Conservation (phyloP, 2,329 filamentous ascomycete species). For the Phyllosticta capitalensis region DNA sequence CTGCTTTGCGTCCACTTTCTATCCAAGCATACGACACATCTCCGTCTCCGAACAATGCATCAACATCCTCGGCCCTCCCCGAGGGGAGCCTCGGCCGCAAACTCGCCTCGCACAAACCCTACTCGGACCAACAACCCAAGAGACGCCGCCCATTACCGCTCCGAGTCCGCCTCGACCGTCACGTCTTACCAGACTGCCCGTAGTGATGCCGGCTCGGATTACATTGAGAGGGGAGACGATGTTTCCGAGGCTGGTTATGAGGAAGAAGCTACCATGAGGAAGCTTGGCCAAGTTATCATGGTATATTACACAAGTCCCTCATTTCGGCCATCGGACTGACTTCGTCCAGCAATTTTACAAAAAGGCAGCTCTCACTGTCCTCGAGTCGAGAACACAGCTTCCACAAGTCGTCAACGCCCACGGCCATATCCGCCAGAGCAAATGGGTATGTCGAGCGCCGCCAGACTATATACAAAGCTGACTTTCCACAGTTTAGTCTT, state of each 20-base stretch:
- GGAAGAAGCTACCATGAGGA: constrained; percentile 35
- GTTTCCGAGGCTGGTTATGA: constrained; percentile 35
- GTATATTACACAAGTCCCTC: constrained; percentile 37
- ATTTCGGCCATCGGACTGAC: constrained; percentile 17
- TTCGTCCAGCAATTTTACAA: constrained; percentile 70
- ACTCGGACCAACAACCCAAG: constrained; percentile 61
- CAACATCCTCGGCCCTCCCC: constrained; percentile 74
- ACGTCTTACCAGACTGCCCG: constrained; percentile 39
- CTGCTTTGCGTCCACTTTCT: background rate
- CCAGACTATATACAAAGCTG: constrained; percentile 9
- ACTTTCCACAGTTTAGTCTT: constrained; percentile 70
- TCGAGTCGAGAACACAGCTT: constrained; percentile 70
- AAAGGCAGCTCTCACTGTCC: constrained; percentile 75
- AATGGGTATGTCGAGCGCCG: constrained; percentile 66
- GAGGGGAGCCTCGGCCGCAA: constrained; percentile 43
- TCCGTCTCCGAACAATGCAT: constrained; percentile 58
- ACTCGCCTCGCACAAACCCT: constrained; percentile 42
- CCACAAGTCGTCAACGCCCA: constrained; percentile 47
- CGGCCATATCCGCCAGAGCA: constrained; percentile 62
- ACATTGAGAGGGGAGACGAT: constrained; percentile 41
- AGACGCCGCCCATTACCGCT: constrained; percentile 44
- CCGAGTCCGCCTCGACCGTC: constrained; percentile 38
- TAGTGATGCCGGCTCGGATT: constrained; percentile 15
- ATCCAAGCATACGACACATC: background rate
- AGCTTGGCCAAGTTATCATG: constrained; percentile 90